phyloP scores from a whole-genome alignment of 2,329 filamentous ascomycete genomes.

The Ambrosiella xylebori region DNA sequence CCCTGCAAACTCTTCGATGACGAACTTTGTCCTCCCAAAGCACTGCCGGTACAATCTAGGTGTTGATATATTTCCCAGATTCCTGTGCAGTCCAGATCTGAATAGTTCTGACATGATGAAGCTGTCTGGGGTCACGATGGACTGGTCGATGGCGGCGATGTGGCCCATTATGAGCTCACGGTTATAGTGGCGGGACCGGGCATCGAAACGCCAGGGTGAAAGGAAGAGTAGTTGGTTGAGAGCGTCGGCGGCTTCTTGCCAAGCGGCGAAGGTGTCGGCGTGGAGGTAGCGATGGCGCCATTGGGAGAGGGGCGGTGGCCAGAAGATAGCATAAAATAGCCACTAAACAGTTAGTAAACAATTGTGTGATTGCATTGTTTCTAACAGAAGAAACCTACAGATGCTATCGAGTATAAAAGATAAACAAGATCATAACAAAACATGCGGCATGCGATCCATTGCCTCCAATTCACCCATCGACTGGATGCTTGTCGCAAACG shows the following conservation, averaged over 20 bases:
- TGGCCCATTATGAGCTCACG: conserved; percentile 69
- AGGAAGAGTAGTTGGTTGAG: conserved; percentile 69
- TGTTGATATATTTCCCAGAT: conserved; percentile 71
- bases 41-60: conserved; percentile 68
- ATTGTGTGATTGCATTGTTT: neutral
- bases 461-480: neutral
- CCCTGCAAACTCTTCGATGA: conserved; percentile 82
- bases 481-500: neutral
- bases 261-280: conserved; percentile 62
- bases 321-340: conserved; percentile 7
- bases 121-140: conserved; percentile 54
- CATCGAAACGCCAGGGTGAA: conserved; percentile 72
- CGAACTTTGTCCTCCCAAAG: conserved; percentile 72
- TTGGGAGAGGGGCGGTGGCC: conserved; percentile 8
- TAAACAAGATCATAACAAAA: conserved; percentile 10
- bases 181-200: conserved; percentile 68
- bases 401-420: neutral
- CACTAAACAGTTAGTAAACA: conserved; percentile 1
- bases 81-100: conserved; percentile 62
- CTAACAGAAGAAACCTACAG: neutral
- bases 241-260: conserved; percentile 67
- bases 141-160: conserved; percentile 50
- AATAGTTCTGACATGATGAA: conserved; percentile 62
- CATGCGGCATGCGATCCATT: neutral
- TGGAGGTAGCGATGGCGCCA: conserved; percentile 28